Evolutionary conservation across 169 alveolate genomes (phyloP).

Genomic region (Toxoplasma gondii): DNA sequence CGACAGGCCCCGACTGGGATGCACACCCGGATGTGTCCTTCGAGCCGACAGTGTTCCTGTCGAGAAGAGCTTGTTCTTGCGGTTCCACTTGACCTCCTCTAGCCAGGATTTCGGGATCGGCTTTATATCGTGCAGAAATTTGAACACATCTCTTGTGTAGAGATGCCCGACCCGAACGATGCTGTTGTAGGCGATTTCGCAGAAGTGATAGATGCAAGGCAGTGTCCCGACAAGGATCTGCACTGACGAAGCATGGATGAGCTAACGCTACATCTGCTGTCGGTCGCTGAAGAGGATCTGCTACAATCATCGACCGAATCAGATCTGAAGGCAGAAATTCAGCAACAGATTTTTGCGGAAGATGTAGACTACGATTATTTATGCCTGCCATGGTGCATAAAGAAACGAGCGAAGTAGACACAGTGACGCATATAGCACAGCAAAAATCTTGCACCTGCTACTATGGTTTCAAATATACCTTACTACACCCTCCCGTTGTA

Average conservation of each 20-base stretch:
- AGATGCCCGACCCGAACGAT: background rate
- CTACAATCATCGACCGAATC: slow-evolving; percentile 74
- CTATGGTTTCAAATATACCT: no score
- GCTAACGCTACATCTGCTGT: slow-evolving; percentile 81
- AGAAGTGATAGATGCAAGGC: slow-evolving; percentile 7
- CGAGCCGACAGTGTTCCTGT: background rate
- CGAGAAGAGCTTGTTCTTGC: background rate
- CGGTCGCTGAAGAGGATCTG: slow-evolving; percentile 80
- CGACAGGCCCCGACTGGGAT: background rate
- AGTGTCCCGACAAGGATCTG: slow-evolving; percentile 26
- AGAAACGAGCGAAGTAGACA: no score
- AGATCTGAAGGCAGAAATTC: slow-evolving; percentile 39
- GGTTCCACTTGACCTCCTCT: background rate
- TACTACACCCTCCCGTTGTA: no score
- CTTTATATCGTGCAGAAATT: background rate
- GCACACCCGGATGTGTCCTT: background rate
- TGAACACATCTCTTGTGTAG: background rate
- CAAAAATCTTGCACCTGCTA: no score
- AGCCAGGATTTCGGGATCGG: background rate
- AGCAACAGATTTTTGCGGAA: no score
- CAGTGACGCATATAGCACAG: no score
- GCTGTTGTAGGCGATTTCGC: background rate
- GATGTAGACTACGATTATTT: no score
- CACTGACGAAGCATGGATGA: slow-evolving; percentile 76
- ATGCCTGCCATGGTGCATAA: no score